A percentile compares a stretch with the other conserved stretches of the same genome.
phyloP scores from a whole-genome alignment of 495 filamentous ascomycete genomes.

The Hypoxylon trugodes region DNA sequence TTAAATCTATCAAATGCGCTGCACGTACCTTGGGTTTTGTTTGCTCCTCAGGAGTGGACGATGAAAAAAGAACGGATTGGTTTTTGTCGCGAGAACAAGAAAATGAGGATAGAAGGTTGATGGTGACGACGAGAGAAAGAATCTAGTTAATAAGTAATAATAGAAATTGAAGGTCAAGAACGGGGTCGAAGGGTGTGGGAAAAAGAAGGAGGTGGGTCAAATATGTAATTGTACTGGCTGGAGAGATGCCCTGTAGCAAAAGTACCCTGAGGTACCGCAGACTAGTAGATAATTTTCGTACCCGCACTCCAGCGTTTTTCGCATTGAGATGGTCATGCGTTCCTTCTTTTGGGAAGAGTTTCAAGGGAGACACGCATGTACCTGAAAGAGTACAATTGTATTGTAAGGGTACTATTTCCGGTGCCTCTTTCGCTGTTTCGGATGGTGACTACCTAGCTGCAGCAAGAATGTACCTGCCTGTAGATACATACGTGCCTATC shows the following conservation, averaged over 20 bases:
- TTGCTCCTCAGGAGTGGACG: not conserved
- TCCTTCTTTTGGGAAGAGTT: slow-evolving; percentile 26
- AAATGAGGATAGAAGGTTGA: slow-evolving; percentile 12
- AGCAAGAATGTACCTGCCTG: not conserved
- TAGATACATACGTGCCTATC: not conserved
- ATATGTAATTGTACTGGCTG: slow-evolving; percentile 19
- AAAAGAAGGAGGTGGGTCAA: slow-evolving; percentile 33
- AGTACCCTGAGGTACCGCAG: not conserved
- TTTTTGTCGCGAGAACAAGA: not conserved
- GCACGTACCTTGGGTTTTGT: slow-evolving; percentile 14
- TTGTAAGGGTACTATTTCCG: slow-evolving; percentile 31
- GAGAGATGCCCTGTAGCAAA: no score
- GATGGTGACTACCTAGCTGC: slow-evolving; percentile 7
- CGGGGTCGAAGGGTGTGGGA: slow-evolving; percentile 10
- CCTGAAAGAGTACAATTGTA: slow-evolving; percentile 13
- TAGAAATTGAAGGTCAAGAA: slow-evolving; percentile 21
- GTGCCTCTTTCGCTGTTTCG: slow-evolving; percentile 34
- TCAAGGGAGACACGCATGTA: slow-evolving; percentile 27
- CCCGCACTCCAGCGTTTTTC: slow-evolving; percentile 13
- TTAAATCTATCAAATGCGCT: not conserved
- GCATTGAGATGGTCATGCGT: slow-evolving; percentile 33
- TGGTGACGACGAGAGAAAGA: slow-evolving; percentile 25
- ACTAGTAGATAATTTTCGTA: not conserved
- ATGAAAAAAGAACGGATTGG: slow-evolving; percentile 5
- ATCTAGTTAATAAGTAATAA: not conserved